phyloP scores from a whole-genome alignment of 805 yeast species.

The Huiozyma sinensis region DNA sequence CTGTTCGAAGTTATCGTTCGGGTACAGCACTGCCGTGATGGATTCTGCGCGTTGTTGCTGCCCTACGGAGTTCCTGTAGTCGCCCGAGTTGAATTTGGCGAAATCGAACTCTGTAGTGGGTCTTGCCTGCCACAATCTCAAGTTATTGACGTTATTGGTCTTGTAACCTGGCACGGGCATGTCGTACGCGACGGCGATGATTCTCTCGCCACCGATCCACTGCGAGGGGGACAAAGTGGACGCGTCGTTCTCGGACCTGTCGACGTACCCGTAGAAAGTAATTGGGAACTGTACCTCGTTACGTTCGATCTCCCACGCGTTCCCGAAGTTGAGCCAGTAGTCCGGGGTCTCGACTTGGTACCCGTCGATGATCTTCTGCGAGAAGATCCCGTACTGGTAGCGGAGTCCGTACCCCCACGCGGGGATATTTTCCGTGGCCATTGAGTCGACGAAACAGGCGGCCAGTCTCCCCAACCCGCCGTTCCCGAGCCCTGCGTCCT shows the following conservation, averaged over 20 bases:
- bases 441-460: conserved; percentile 85
- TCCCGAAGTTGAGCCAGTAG: conserved; percentile 80
- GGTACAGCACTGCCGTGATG: conserved; percentile 85
- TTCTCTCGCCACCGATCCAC: conserved; percentile 87
- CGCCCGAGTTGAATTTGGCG: conserved; percentile 83
- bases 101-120: conserved; percentile 91
- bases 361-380: conserved; percentile 82
- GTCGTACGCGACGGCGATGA: conserved; percentile 82
- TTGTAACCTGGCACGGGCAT: conserved; percentile 88
- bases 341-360: conserved; percentile 93
- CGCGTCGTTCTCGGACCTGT: conserved; percentile 40
- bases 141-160: conserved; percentile 73
- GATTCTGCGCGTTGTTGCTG: conserved; percentile 86
- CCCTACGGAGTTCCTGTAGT: conserved; percentile 71
- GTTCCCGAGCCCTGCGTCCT: conserved; percentile 90
- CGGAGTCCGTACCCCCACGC: conserved; percentile 97
- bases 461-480: conserved; percentile 94
- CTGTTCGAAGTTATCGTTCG: conserved; percentile 83
- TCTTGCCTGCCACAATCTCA: conserved; percentile 81
- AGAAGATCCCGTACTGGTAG: conserved; percentile 87
- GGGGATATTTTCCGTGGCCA: conserved; percentile 75
- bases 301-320: conserved; percentile 91
- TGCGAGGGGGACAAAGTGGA: conserved; percentile 47
- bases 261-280: conserved; percentile 77
- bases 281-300: conserved; percentile 80